Evolutionary conservation across 2,329 filamentous ascomycete species (phyloP), one percentile per base, ranked within the genome.

Genomic region (Nigrospora sphaerica): DNA sequence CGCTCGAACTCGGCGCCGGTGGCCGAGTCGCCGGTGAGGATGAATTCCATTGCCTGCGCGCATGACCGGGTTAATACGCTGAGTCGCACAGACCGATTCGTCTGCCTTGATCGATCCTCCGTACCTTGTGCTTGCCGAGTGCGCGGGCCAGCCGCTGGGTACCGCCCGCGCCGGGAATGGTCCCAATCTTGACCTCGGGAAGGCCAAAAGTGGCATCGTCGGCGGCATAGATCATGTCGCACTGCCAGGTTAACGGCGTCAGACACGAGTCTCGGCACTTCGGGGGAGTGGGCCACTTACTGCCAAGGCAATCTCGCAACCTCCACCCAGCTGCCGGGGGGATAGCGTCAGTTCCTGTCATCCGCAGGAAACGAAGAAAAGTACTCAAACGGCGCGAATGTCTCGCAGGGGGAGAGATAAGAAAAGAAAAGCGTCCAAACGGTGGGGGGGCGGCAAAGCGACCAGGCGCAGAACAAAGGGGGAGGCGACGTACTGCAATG

Each of bases 141-240:
- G 57, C 58, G 32, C 56, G 57, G 3, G 62, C 58, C 17, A 69
- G 53, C 17, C 65, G 54, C 46, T 97, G 93, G 46, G 83, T 88
- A 11, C 92, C 92, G 17, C 92, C 92, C 0, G 87, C 92, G 3
- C 93, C 92, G 1, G 92, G 93, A 46, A 96, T 89, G 3, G 86
- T 85, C 14, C 93, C 92, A 9, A 97, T 76, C 70, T 92, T 95
- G 70, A 97, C 88, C 72, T 97, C 93, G 0, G 92, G 92, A 69
- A 97, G 91, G 19, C 92, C 93, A 63, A 97, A 95, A 56, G 86
- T 90, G 49, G 92, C 90, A 14, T 71, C 80, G 34, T 83, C 75
- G 2, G 86, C 88, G 67, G 87, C 91, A 73, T 96, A 96, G 32
- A 69, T 66, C 35, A 69, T 62, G 50, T 69, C 66, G 52, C 63